Evolutionary conservation across 208 protist genomes (phyloP).

Genomic region (Balamuthia mandrillaris): DNA sequence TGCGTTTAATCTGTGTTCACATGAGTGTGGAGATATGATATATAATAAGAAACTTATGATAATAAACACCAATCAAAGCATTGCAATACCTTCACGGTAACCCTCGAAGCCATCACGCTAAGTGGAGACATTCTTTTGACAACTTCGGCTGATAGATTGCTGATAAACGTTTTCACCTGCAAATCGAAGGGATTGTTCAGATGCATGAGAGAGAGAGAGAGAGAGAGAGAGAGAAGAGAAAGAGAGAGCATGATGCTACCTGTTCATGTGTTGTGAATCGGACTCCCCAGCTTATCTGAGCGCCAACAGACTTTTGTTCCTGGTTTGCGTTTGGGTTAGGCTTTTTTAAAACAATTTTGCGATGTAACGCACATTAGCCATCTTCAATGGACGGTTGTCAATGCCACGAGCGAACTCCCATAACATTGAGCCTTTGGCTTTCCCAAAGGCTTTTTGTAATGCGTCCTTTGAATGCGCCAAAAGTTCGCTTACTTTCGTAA

Average conservation of each 20-base stretch:
- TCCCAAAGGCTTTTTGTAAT: conserved; percentile 10
- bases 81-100: too few relatives aligned
- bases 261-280: not conserved
- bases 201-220: not conserved
- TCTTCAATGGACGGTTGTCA: not conserved
- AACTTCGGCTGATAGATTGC: not conserved
- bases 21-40: too few relatives aligned
- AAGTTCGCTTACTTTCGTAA: not conserved
- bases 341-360: not conserved
- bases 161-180: not conserved
- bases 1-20: too few relatives aligned
- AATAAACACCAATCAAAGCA: too few relatives aligned
- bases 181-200: too few relatives aligned
- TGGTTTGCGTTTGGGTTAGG: not conserved
- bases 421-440: conserved; percentile 19
- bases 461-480: not conserved
- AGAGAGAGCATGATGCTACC: not conserved
- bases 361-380: not conserved
- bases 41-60: too few relatives aligned
- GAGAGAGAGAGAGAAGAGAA: not conserved
- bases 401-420: conserved; percentile 10
- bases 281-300: conserved; percentile 27
- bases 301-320: conserved; percentile 6
- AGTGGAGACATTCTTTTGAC: conserved; percentile 27
- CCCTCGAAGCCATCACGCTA: too few relatives aligned